These are phyloP conservation scores for Vitis hybrid DNA, from an alignment of 177 flowering plant genomes.

Conservation along the genomic window DNA sequence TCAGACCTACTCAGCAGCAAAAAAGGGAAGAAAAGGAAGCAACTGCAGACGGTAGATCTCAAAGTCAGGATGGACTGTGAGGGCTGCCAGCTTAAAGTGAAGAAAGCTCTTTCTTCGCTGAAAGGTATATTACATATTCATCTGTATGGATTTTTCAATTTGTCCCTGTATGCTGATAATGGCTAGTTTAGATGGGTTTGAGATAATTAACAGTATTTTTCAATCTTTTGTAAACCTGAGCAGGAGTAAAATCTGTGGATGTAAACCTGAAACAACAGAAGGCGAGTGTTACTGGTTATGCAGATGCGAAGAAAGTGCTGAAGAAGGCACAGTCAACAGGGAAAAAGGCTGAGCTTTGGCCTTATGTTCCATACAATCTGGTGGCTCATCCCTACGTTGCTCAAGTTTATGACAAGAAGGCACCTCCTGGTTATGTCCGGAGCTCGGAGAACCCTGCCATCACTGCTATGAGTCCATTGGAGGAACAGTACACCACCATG, in stretches of 20 bases:
- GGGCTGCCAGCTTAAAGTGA: constrained; percentile 75
- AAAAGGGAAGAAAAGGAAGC: constrained; percentile 50
- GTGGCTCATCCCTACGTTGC: constrained; percentile 69
- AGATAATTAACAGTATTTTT: background rate
- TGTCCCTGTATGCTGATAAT: background rate
- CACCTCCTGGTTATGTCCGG: constrained; percentile 73
- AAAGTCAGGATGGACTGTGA: constrained; percentile 90
- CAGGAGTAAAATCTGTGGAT: constrained; percentile 76
- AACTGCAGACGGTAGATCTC: constrained; percentile 61
- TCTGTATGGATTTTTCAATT: background rate
- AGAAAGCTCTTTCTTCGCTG: constrained; percentile 57
- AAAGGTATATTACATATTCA: constrained; percentile 38
- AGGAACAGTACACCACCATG: constrained; percentile 55
- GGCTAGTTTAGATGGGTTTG: background rate
- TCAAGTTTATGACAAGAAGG: constrained; percentile 82
- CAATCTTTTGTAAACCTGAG: background rate
- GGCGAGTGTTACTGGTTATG: constrained; percentile 75
- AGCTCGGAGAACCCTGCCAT: constrained; percentile 27
- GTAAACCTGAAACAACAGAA: constrained; percentile 76
- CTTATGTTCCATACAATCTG: constrained; percentile 71
- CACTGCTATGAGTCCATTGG: constrained; percentile 35
- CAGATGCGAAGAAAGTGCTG: constrained; percentile 70
- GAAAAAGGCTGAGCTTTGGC: constrained; percentile 81
- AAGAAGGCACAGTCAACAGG: constrained; percentile 64
- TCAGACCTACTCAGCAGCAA: constrained; percentile 42